Evolutionary conservation across 306 rosid genomes (phyloP).

Genomic region (Medicago arabica): DNA sequence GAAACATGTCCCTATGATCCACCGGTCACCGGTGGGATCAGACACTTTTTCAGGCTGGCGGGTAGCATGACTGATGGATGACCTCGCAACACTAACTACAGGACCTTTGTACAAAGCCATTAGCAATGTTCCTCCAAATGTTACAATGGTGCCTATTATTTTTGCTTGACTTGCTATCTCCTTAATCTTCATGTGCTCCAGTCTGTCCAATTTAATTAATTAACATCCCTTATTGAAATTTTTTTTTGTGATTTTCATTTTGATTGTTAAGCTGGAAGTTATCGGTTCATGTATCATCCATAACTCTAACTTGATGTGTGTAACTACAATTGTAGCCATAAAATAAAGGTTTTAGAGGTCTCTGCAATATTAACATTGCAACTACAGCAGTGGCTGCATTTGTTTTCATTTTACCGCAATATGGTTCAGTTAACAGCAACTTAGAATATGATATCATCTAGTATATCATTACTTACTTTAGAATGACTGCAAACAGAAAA

Average conservation of each 20-base stretch:
- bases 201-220: conserved; percentile 23
- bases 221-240: background rate
- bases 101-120: conserved; percentile 91
- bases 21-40: conserved; percentile 45
- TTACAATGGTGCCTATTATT: conserved; percentile 70
- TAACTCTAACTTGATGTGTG: background rate
- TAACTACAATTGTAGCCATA: background rate
- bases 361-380: background rate
- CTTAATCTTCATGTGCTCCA: conserved; percentile 74
- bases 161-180: conserved; percentile 70
- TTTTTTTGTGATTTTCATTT: background rate
- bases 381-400: background rate
- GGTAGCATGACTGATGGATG: conserved; percentile 9
- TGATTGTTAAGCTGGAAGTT: background rate
- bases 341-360: background rate
- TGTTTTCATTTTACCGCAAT: background rate
- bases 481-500: conserved; percentile 50
- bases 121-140: conserved; percentile 77
- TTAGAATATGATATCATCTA: background rate
- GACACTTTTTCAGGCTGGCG: conserved; percentile 37
- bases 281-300: too few relatives aligned
- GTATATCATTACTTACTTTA: conserved; percentile 38
- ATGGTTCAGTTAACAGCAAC: background rate
- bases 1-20: conserved; percentile 63
- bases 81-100: conserved; percentile 31